A percentile compares a stretch with the other conserved stretches of the same genome.
These are phyloP conservation scores for Blastomyces gilchristii DNA, from an alignment of 2,329 filamentous ascomycete species.

Conservation along the genomic window DNA sequence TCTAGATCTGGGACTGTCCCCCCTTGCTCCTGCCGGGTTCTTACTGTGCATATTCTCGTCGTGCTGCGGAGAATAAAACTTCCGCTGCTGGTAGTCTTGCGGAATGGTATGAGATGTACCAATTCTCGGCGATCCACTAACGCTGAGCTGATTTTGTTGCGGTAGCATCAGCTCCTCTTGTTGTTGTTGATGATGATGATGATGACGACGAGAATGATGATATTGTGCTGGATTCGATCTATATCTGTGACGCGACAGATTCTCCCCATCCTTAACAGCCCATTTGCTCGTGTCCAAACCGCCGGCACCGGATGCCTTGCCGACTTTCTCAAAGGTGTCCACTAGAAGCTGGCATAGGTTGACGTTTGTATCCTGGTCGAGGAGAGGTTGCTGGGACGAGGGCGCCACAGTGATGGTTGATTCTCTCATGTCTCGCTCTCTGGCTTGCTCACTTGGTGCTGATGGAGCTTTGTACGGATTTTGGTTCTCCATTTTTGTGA, in stretches of 20 bases:
- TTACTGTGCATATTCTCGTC: background rate
- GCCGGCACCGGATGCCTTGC: constrained; percentile 5
- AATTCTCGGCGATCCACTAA: background rate
- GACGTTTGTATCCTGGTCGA: background rate
- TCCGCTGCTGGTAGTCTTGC: background rate
- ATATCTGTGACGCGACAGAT: background rate
- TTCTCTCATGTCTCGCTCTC: background rate
- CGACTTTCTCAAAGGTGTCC: constrained; percentile 13
- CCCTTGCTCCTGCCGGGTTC: background rate
- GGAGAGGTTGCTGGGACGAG: background rate
- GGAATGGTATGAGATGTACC: background rate
- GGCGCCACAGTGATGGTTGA: background rate
- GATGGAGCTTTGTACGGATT: background rate
- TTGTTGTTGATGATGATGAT: background rate
- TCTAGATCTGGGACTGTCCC: background rate
- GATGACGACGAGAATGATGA: background rate
- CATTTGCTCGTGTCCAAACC: constrained; percentile 13
- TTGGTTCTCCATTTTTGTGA: background rate
- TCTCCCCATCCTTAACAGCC: constrained; percentile 6
- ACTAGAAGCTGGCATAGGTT: constrained; percentile 7
- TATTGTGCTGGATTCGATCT: background rate
- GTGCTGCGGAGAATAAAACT: background rate
- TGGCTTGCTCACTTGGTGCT: background rate
- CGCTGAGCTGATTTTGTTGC: constrained; percentile 6
- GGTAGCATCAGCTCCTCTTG: background rate